Percentiles rank a stretch among this genome's conserved stretches.
phyloP scores from a whole-genome alignment of 768 basidiomycete species.

The Lactarius deliciosus region DNA sequence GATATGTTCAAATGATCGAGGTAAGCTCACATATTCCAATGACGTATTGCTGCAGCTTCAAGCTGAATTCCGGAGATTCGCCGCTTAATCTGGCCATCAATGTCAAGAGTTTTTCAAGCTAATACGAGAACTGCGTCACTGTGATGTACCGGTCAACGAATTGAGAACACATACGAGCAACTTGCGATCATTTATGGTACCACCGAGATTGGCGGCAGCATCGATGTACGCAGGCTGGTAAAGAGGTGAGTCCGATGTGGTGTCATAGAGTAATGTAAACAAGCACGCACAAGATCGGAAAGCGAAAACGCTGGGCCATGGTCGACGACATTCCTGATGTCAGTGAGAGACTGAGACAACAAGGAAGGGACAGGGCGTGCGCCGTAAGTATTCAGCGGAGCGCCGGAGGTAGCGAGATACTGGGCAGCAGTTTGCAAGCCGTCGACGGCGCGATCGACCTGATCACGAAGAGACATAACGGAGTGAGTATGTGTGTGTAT shows the following conservation, averaged over 20 bases:
- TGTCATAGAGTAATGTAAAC: not conserved
- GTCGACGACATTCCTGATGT: conserved; percentile 18
- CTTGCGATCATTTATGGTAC: conserved; percentile 26
- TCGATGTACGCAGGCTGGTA: conserved; percentile 24
- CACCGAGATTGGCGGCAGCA: conserved; percentile 14
- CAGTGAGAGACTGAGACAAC: conserved; percentile 4
- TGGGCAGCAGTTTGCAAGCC: conserved; percentile 13
- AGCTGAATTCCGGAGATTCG: conserved; percentile 5
- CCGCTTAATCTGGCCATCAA: conserved; percentile 24
- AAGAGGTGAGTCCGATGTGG: not conserved
- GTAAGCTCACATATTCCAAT: conserved; percentile 23
- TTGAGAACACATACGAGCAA: conserved; percentile 19
- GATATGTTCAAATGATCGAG: not conserved
- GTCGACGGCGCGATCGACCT: not conserved
- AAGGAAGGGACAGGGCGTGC: conserved; percentile 11
- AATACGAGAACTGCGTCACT: not conserved
- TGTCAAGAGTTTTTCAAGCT: conserved; percentile 30
- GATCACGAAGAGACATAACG: conserved; percentile 13
- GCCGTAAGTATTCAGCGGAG: conserved; percentile 20
- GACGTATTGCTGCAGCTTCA: conserved; percentile 21
- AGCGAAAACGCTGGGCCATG: conserved; percentile 14
- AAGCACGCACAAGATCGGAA: conserved; percentile 25
- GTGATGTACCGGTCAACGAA: not conserved
- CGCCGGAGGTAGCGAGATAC: conserved; percentile 1
- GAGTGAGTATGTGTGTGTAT: not conserved